phyloP scores from a whole-genome alignment of 169 alveolate genomes.

The Cytauxzoon felis region DNA sequence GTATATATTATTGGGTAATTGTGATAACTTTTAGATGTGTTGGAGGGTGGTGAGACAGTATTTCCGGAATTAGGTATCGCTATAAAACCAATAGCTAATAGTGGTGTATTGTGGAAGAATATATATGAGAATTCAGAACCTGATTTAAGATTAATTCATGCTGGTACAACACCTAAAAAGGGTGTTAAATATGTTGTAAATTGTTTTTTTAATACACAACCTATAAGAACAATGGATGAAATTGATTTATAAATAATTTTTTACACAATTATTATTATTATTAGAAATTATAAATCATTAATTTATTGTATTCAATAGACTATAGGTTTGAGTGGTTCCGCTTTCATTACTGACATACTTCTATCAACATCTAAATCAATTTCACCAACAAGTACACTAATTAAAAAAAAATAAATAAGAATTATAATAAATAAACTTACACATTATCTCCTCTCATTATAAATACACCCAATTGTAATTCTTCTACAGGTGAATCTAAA shows the following conservation, averaged over 20 bases:
- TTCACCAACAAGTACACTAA: slow-evolving; percentile 58
- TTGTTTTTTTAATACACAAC: slow-evolving; percentile 48
- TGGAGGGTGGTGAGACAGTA: slow-evolving; percentile 74
- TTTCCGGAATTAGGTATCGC: slow-evolving; percentile 67
- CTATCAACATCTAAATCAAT: slow-evolving; percentile 56
- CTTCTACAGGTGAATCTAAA: slow-evolving; percentile 73
- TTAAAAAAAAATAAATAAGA: not conserved
- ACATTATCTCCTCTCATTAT: slow-evolving; percentile 80
- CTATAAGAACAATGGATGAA: slow-evolving; percentile 6
- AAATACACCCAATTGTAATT: slow-evolving; percentile 77
- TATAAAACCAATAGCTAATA: slow-evolving; percentile 67
- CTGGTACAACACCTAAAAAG: slow-evolving; percentile 57
- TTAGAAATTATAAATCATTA: not conserved
- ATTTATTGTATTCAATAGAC: slow-evolving; percentile 29
- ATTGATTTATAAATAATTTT: not conserved
- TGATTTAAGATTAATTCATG: slow-evolving; percentile 63
- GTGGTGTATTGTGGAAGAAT: slow-evolving; percentile 71
- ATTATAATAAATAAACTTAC: slow-evolving; percentile 51
- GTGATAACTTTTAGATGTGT: slow-evolving; percentile 25
- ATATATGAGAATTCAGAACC: slow-evolving; percentile 55
- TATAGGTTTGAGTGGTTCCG: slow-evolving; percentile 58
- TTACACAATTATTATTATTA: not conserved
- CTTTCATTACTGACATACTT: slow-evolving; percentile 52
- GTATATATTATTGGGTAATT: not conserved
- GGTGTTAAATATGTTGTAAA: slow-evolving; percentile 52